phyloP scores from a whole-genome alignment of 1,284 basidiomycete species.

The Boletus mariae region DNA sequence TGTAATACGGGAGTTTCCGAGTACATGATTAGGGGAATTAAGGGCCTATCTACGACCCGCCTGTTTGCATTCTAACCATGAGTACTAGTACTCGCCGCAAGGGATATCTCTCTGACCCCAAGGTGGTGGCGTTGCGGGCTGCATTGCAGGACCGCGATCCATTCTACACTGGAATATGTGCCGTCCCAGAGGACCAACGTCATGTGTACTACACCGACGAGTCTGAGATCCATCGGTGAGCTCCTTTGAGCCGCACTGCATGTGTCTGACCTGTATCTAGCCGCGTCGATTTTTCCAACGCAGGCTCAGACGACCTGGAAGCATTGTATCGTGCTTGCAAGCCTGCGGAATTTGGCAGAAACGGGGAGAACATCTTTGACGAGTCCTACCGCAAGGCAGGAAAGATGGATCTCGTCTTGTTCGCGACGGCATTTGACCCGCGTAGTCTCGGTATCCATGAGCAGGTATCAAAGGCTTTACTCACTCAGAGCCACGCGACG shows the following conservation, averaged over 20 bases:
- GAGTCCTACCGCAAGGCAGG: conserved; percentile 32
- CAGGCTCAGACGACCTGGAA: not conserved
- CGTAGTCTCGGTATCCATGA: conserved; percentile 10
- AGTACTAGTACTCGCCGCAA: not conserved
- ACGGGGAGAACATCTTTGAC: conserved; percentile 7
- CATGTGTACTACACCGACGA: conserved; percentile 2
- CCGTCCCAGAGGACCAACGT: conserved; percentile 9
- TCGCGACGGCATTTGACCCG: conserved; percentile 30
- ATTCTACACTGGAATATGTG: conserved; percentile 6
- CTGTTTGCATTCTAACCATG: not conserved
- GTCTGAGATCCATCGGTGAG: not conserved
- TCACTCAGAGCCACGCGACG: conserved; percentile 31
- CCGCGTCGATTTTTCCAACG: conserved; percentile 6
- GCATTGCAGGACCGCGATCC: conserved; percentile 1
- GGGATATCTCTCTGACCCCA: not conserved
- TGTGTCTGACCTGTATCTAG: not conserved
- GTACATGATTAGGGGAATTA: too few species aligned
- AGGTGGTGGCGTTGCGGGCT: not conserved
- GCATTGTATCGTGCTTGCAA: conserved; percentile 8
- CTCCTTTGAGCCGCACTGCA: not conserved
- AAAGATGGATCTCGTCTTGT: conserved; percentile 31
- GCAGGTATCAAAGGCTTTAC: conserved; percentile 28
- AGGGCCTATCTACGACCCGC: too few species aligned
- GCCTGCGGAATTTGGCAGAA: conserved; percentile 11
- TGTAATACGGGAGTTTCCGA: too few species aligned